A percentile compares a stretch with the other conserved stretches of the same genome.
Evolutionary conservation across 176 grass and related monocot genomes (phyloP).

Genomic region (Saccharum officinarum): DNA sequence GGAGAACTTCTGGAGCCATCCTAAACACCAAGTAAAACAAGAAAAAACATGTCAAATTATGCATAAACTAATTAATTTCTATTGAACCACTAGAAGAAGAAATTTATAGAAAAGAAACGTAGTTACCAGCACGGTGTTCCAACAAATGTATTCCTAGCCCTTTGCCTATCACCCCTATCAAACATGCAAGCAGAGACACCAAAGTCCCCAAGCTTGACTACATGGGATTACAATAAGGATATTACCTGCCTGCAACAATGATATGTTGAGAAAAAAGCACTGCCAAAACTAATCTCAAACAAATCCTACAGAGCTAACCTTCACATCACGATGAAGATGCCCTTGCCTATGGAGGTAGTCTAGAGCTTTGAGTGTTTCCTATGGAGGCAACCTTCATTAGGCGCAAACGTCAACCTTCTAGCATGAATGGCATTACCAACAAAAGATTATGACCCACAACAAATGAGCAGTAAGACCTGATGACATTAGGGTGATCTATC

Average conservation of each 20-base stretch:
- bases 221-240: constrained; percentile 81
- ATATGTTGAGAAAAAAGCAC: constrained; percentile 21
- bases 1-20: constrained; percentile 99
- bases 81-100: neutral
- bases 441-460: constrained; percentile 79
- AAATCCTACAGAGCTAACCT: constrained; percentile 52
- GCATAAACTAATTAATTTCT: neutral
- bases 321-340: constrained; percentile 90
- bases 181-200: constrained; percentile 96
- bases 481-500: constrained; percentile 93
- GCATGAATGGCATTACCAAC: constrained; percentile 97
- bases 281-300: neutral
- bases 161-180: constrained; percentile 91
- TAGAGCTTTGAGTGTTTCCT: constrained; percentile 90
- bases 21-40: constrained; percentile 45
- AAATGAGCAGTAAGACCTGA: constrained; percentile 88
- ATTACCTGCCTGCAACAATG: constrained; percentile 76
- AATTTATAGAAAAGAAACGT: neutral
- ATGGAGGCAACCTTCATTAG: constrained; percentile 91
- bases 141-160: constrained; percentile 90
- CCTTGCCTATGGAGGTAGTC: constrained; percentile 97
- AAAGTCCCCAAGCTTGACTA: constrained; percentile 94
- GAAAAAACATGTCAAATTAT: constrained; percentile 17
- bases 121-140: constrained; percentile 95
- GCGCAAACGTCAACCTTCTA: constrained; percentile 85